phyloP scores from a whole-genome alignment of 768 basidiomycete genomes.

The Pisolithus marmoratus region DNA sequence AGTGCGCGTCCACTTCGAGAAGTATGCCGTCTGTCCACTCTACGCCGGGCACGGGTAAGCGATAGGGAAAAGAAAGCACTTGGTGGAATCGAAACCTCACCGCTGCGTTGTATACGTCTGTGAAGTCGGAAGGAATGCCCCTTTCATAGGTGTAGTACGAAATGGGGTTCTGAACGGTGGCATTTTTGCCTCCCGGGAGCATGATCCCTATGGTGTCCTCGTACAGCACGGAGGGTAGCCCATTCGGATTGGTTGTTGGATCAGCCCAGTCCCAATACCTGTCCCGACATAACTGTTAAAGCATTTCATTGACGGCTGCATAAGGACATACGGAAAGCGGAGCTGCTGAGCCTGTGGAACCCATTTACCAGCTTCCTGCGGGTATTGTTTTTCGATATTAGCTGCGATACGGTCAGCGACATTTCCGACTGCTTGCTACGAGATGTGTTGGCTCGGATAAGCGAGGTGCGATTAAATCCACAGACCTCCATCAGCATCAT shows the following conservation, averaged over 20 bases:
- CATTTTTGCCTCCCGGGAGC: conserved; percentile 1
- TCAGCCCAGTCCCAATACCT: conserved; percentile 29
- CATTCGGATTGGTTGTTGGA: conserved; percentile 10
- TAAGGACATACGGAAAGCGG: conserved; percentile 21
- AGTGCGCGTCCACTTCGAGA: conserved; percentile 14
- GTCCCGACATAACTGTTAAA: background rate
- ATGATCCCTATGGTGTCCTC: conserved; percentile 8
- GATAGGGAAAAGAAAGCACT: background rate
- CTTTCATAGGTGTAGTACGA: conserved; percentile 9
- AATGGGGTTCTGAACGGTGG: conserved; percentile 16
- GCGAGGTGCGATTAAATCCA: background rate
- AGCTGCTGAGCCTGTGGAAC: conserved; percentile 15
- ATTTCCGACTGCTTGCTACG: conserved; percentile 24
- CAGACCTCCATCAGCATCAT: conserved; percentile 22
- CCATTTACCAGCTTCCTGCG: conserved; percentile 15
- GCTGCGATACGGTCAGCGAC: conserved; percentile 18
- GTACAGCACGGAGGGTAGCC: conserved; percentile 18
- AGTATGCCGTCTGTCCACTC: conserved; percentile 11
- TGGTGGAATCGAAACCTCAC: conserved; percentile 1
- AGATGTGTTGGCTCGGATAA: background rate
- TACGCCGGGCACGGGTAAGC: background rate
- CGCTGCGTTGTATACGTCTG: background rate
- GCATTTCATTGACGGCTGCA: background rate
- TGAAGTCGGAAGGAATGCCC: conserved; percentile 17
- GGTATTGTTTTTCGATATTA: conserved; percentile 18